A percentile compares a stretch with the other conserved stretches of the same genome.
Evolutionary conservation across 2,329 filamentous ascomycete species (phyloP).

Genomic region (Xylariaceae sp.): DNA sequence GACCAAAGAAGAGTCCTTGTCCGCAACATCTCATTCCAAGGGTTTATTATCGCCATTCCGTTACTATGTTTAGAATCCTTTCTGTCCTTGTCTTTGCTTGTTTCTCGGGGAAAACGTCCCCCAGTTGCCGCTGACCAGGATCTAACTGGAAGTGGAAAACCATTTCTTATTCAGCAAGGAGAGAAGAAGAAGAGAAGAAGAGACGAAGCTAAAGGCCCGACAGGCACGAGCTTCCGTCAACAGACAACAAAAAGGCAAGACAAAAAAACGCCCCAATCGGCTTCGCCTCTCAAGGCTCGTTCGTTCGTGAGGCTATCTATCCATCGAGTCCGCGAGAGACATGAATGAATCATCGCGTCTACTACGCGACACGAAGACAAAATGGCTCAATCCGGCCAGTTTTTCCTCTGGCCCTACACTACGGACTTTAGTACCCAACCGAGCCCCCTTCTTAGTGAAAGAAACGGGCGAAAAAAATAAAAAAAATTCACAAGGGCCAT

Average conservation of each 20-base stretch:
- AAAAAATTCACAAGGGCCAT: too few relatives aligned
- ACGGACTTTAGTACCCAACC: too few relatives aligned
- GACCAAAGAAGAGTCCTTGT: not conserved
- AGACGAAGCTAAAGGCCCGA: not conserved
- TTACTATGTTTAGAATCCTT: not conserved
- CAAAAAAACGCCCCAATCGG: slow-evolving; percentile 1
- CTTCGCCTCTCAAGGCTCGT: slow-evolving; percentile 2
- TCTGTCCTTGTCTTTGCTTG: not conserved
- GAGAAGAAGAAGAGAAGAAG: not conserved
- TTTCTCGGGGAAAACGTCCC: not conserved
- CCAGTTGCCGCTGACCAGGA: not conserved
- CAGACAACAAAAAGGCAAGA: too few relatives aligned
- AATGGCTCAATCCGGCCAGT: too few relatives aligned
- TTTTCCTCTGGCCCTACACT: too few relatives aligned
- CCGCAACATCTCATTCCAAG: not conserved
- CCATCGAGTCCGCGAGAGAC: too few relatives aligned
- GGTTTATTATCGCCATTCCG: not conserved
- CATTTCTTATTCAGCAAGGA: slow-evolving; percentile 1
- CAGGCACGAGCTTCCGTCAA: not conserved
- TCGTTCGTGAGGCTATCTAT: not conserved
- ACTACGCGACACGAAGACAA: not conserved
- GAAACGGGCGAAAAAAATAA: too few relatives aligned
- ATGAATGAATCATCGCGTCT: not conserved
- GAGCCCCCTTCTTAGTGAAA: too few relatives aligned
- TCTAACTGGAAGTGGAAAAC: slow-evolving; percentile 7